Evolutionary conservation across 2,329 filamentous ascomycete species (phyloP).

Genomic region (Coniochaeta ligniaria): DNA sequence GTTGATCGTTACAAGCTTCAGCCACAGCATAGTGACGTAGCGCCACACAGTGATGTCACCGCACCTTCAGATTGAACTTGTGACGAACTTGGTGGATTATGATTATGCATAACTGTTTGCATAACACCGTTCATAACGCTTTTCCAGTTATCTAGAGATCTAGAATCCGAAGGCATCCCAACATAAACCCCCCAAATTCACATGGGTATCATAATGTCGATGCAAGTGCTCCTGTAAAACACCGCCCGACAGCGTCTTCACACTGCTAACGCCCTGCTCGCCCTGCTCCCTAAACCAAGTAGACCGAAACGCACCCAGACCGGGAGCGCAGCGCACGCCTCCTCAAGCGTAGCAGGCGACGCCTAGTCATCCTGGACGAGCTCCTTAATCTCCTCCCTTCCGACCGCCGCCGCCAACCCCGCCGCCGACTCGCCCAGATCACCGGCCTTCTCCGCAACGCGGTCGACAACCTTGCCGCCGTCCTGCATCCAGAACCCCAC

Average conservation of each 20-base stretch:
- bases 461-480: constrained; percentile 41
- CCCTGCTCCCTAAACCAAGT: not conserved
- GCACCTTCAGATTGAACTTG: not conserved
- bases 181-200: not conserved
- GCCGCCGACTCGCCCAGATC: constrained; percentile 12
- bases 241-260: not conserved
- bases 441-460: constrained; percentile 25
- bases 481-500: constrained; percentile 83
- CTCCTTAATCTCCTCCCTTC: constrained; percentile 56
- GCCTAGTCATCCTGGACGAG: constrained; percentile 55
- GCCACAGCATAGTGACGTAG: constrained; percentile 2
- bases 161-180: not conserved
- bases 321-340: not conserved
- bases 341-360: not conserved
- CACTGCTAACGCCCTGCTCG: not conserved
- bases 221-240: not conserved
- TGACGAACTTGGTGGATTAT: no score
- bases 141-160: not conserved
- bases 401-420: constrained; percentile 21
- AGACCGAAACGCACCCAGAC: not conserved
- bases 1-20: not conserved
- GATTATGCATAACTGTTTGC: not conserved
- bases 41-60: constrained; percentile 8
- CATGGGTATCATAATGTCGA: not conserved
- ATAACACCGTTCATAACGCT: not conserved